Evolutionary conservation across 345 rosid genomes (phyloP).

Genomic region (Eucalyptus erythrocorys): DNA sequence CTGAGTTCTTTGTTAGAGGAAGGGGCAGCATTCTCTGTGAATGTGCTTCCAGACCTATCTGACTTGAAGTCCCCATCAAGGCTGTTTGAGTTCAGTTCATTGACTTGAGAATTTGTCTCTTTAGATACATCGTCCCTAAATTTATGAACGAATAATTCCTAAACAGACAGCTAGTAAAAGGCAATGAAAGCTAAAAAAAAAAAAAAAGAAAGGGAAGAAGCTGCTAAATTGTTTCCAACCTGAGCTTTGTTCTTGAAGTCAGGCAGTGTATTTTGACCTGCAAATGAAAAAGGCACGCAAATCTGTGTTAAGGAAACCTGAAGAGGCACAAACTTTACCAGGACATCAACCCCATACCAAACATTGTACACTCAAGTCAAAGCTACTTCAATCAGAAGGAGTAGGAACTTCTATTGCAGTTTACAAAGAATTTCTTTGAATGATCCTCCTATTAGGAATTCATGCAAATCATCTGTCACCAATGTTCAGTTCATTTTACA

Average conservation of each 20-base stretch:
- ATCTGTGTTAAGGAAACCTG: background rate
- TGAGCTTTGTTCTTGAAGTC: slow-evolving; percentile 25
- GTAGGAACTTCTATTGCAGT: background rate
- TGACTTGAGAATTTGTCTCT: slow-evolving; percentile 1
- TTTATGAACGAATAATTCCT: background rate
- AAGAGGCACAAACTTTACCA: background rate
- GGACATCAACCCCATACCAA: background rate
- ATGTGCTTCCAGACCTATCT: slow-evolving; percentile 6
- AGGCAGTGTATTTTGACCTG: slow-evolving; percentile 42
- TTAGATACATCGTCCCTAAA: slow-evolving; percentile 23
- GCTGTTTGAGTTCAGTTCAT: slow-evolving; percentile 1
- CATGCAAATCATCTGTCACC: background rate
- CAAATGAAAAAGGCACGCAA: background rate
- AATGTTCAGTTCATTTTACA: background rate
- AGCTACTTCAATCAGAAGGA: background rate
- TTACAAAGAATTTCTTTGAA: background rate
- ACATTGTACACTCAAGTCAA: background rate
- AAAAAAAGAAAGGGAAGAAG: background rate
- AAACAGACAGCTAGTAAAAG: background rate
- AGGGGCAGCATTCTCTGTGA: background rate
- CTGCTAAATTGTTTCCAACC: slow-evolving; percentile 2
- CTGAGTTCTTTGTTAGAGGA: slow-evolving; percentile 9
- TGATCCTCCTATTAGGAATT: background rate
- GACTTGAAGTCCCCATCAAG: slow-evolving; percentile 13
- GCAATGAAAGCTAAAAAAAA: background rate